Percentiles rank a stretch among this genome's conserved stretches.
These are phyloP conservation scores for Rhynchospora pubera DNA, from an alignment of 176 grass and related monocot species.

Conservation along the genomic window DNA sequence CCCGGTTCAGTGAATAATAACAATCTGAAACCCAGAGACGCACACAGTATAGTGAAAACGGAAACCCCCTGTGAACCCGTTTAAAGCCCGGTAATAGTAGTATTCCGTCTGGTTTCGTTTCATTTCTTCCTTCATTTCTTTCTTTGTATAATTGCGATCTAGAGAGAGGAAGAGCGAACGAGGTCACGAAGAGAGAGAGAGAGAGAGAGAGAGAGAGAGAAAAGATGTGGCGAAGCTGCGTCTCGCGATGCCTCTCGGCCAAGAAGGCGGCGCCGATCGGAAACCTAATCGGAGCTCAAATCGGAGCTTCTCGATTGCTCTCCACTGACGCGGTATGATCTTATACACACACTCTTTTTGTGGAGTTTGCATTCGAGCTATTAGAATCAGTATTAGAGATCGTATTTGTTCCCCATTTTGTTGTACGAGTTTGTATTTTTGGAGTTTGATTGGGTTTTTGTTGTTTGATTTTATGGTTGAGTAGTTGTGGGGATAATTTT, in stretches of 20 bases:
- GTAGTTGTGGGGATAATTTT: not conserved
- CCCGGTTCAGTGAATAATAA: constrained; percentile 9
- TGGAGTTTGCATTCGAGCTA: not conserved
- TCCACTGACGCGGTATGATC: constrained; percentile 4
- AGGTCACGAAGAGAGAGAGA: not conserved
- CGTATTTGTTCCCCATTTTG: constrained; percentile 1
- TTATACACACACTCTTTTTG: not conserved
- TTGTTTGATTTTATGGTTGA: not conserved
- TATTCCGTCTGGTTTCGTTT: not conserved
- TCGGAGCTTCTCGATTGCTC: constrained; percentile 44
- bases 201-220: no score
- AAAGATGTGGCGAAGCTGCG: constrained; percentile 80
- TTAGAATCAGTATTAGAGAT: not conserved
- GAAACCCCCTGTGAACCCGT: not conserved
- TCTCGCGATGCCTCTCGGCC: constrained; percentile 50
- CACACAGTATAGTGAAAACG: not conserved
- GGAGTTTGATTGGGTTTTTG: not conserved
- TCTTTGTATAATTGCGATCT: not conserved
- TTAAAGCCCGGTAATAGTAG: constrained; percentile 4
- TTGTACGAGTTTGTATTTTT: not conserved
- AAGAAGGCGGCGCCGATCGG: constrained; percentile 41
- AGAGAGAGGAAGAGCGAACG: not conserved
- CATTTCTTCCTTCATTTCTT: not conserved
- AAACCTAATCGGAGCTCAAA: constrained; percentile 51
- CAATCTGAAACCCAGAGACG: not conserved